Base-by-base conservation (phyloP, 441 rosid genomes). In the Populus hybrid region DNA sequence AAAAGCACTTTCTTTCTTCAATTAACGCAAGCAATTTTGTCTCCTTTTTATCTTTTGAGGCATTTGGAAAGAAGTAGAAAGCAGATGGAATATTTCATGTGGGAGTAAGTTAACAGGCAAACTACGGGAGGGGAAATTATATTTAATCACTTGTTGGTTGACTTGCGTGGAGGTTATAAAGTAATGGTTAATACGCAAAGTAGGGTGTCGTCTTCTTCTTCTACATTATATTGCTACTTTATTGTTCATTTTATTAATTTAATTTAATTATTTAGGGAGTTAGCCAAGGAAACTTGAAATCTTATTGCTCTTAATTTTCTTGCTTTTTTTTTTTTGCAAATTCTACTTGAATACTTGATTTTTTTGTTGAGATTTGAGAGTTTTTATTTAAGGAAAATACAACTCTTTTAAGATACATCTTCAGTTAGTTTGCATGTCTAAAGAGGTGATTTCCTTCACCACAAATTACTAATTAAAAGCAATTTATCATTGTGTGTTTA, bases 181-280 rank as follows among this genome's bases (percentile, higher is more conserved):
- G 28, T 75, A 42, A 40, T 67, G 59, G 70, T 74, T 67, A 67
- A 68, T 68, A 12, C 30, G 71, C 73, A 80, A 78, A 80, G 63
- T 73, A 67, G 21, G 34, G n/a, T 78, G 76, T 79, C 84, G 26
- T 78, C 80, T 73, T 72, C 76, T 81, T 67, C 64, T 73, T 69
- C 69, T 40, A 50, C 28, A 23, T 36, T 40, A 18, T 11, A 26
- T 26, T 4, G 7, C 12, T 61, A 70, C 9, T 70, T 40, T 76
- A 32, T 75, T 68, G 14, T 30, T 68, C 21, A 9, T 42, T 16
- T 19, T 16, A 34, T 38, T 63, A 16, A 57, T 74, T 74, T 21
- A 30, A 71, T 23, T 34, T 1, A 69, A 65, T 23, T 34, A 34
- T 34, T 34, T 14, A 26, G 18, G 16, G 18, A 46, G 53, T 4